Evolutionary conservation across 257 asterid genomes (phyloP).

Genomic region (Solanum pennellii): DNA sequence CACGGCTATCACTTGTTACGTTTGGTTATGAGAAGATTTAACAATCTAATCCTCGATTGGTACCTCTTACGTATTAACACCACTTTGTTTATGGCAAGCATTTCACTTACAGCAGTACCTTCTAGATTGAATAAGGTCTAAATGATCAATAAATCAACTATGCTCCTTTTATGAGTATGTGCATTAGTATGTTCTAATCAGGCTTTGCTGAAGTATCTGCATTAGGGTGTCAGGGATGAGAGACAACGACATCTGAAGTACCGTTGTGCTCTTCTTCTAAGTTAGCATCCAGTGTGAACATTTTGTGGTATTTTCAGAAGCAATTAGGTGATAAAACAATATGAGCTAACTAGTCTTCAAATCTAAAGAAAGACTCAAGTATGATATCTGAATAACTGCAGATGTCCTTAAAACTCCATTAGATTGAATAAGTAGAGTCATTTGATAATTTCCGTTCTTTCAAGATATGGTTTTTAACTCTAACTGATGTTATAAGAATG

Average conservation of each 20-base stretch:
- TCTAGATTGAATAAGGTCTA: background rate
- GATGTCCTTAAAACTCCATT: background rate
- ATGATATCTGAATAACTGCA: background rate
- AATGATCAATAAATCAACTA: background rate
- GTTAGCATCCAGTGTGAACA: background rate
- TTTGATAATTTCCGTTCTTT: too few relatives aligned
- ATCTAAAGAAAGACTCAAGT: background rate
- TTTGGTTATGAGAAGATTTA: background rate
- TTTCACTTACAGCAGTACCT: too few relatives aligned
- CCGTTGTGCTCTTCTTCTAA: background rate
- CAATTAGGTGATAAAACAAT: too few relatives aligned
- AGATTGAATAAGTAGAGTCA: too few relatives aligned
- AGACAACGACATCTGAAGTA: background rate
- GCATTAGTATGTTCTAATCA: background rate
- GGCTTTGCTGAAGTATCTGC: background rate
- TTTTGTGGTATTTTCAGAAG: background rate
- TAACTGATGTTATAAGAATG: too few relatives aligned
- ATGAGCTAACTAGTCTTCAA: too few relatives aligned
- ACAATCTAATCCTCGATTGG: background rate
- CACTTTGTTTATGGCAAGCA: background rate
- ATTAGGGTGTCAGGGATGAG: background rate
- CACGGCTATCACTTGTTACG: too few relatives aligned
- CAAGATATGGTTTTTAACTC: too few relatives aligned
- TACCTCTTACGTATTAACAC: background rate
- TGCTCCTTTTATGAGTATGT: background rate